phyloP scores from a whole-genome alignment of 1,139 yeast genomes.

The Scheffersomyces illinoinensis region DNA sequence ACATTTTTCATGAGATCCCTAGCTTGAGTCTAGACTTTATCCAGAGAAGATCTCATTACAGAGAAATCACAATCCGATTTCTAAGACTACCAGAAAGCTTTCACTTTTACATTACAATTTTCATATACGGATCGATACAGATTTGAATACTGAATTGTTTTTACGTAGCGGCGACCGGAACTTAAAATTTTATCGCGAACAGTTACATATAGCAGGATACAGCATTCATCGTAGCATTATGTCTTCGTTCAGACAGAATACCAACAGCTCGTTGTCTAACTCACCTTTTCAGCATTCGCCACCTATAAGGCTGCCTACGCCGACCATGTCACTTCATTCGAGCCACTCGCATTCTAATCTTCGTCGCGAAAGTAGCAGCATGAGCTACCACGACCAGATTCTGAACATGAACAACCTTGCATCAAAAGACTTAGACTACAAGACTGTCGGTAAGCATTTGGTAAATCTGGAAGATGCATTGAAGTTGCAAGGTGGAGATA shows the following conservation, averaged over 20 bases:
- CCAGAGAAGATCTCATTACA: neutral
- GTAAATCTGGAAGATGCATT: constrained; percentile 41
- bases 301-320: constrained; percentile 1
- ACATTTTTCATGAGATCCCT: neutral
- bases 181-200: neutral
- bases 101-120: neutral
- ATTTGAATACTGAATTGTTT: neutral
- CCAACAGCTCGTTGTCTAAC: constrained; percentile 4
- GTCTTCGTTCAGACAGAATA: neutral
- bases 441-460: constrained; percentile 34
- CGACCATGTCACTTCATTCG: neutral
- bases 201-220: neutral
- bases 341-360: neutral
- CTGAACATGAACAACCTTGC: constrained; percentile 19
- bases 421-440: constrained; percentile 28
- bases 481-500: constrained; percentile 69
- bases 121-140: neutral
- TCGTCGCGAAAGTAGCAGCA: neutral
- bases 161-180: neutral
- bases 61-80: neutral
- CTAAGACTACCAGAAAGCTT: too few relatives aligned
- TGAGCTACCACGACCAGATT: constrained; percentile 23
- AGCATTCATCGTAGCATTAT: neutral
- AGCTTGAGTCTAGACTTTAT: neutral
- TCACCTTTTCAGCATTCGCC: constrained; percentile 10